Percentiles rank a stretch among this genome's conserved stretches.
Conservation (phyloP, 495 filamentous ascomycete genomes). For the Astrothelium macrocarpum region DNA sequence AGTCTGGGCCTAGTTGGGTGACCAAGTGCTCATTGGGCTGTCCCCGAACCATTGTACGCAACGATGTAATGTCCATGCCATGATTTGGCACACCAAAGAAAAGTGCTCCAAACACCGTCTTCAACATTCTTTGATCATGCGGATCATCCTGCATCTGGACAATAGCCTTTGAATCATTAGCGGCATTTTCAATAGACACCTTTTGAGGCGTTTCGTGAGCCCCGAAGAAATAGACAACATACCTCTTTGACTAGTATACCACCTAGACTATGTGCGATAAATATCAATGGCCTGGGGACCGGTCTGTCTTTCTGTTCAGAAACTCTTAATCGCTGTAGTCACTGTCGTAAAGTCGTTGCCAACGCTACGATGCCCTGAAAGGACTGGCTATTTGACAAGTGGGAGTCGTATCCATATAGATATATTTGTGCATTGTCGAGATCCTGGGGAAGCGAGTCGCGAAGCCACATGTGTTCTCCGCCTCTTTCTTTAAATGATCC, state of each 20-base stretch:
- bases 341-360: conserved; percentile 15
- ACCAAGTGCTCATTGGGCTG: conserved; percentile 16
- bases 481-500: conserved; percentile 20
- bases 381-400: conserved; percentile 7
- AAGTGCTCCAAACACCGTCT: conserved; percentile 17
- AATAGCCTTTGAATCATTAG: neutral
- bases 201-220: too few relatives aligned
- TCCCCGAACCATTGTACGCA: conserved; percentile 18
- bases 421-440: conserved; percentile 5
- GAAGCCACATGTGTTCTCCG: conserved; percentile 19
- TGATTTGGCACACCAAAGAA: conserved; percentile 25
- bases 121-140: conserved; percentile 5
- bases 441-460: conserved; percentile 17
- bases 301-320: neutral
- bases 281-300: conserved; percentile 12
- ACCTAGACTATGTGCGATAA: conserved; percentile 23
- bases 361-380: conserved; percentile 16
- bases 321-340: conserved; percentile 1
- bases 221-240: too few relatives aligned
- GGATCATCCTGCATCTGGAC: conserved; percentile 9
- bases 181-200: too few relatives aligned
- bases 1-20: conserved; percentile 10
- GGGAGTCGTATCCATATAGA: conserved; percentile 20
- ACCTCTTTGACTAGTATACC: conserved; percentile 22
- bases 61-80: conserved; percentile 21